Base-by-base conservation (phyloP, 257 asterid species). In the Plantago ovata region DNA sequence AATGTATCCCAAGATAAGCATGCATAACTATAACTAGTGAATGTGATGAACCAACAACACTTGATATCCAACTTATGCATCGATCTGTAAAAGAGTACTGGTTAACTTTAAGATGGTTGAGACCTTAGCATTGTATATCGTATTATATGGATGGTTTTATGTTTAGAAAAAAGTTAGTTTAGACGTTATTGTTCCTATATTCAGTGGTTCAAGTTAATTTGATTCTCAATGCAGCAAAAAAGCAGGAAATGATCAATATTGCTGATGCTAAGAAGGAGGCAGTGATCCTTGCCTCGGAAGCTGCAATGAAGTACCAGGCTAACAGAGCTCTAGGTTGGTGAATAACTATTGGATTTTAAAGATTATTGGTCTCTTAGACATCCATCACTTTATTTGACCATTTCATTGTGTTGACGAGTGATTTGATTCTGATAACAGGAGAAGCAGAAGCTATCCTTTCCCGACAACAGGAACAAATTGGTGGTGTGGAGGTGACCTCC, bases 361-460 rank as follows among this genome's bases (percentile, higher is more conserved):
- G 21, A 3, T 7, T 10, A n/a, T 8, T 1, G 15, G 13, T 20
- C 9, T 4, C 57, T 28, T 28, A 6, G 4, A 28, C 4, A 8
- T 28, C 9, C 7, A 28, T 28, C 36, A 28, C n/a, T 28, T 14
- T 28, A 6, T 12, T 55, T 23, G 28, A 43, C 57, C 32, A 5
- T 14, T 48, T 18, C 38, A 11, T n/a, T 10, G 19, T 39, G 18
- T 47, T 45, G 46, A 4, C n/a, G n/a, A n/a, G n/a, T n/a, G n/a
- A n/a, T n/a, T n/a, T n/a, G n/a, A n/a, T n/a, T n/a, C 42, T 13
- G 36, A 46, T 66, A 28, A 20, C 82, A 92, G 98, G 95, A 68
- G 98, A 92, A 71, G 98, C 98, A 44, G 86, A 85, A 78, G 96
- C 98, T 44, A 91, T 91, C 65, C 78, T 81, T 64, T 94, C 92